Percentiles rank a stretch among this genome's conserved stretches.
Conservation (phyloP, 371 early-diverging fungal species). For the Rhizomucor pusillus region DNA sequence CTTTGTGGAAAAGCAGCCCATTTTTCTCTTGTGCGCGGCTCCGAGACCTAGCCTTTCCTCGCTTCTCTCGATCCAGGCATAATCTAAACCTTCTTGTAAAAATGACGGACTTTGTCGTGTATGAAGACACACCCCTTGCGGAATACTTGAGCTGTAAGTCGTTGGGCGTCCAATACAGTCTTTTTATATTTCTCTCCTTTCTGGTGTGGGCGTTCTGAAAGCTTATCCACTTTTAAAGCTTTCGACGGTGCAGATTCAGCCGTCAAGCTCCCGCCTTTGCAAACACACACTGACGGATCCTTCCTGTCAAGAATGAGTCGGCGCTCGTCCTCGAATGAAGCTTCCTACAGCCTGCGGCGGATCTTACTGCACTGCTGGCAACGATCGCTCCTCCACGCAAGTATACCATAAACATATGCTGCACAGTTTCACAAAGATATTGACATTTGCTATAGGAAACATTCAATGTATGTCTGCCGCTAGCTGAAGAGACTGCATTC, state of each 20-base stretch:
- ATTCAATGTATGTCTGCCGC: conserved; percentile 38
- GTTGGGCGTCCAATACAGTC: neutral
- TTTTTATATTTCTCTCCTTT: neutral
- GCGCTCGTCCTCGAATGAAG: conserved; percentile 8
- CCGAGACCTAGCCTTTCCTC: neutral
- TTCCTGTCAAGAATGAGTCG: neutral
- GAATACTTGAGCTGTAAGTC: conserved; percentile 62
- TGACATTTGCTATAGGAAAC: conserved; percentile 21
- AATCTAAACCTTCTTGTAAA: neutral
- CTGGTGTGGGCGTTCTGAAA: neutral
- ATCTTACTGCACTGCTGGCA: conserved; percentile 32
- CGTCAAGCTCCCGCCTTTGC: conserved; percentile 29
- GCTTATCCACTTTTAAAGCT: conserved; percentile 19
- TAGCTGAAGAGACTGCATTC: conserved; percentile 58
- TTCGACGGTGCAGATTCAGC: conserved; percentile 42
- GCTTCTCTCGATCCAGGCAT: neutral
- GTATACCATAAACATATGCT: neutral
- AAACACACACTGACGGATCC: conserved; percentile 2
- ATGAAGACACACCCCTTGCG: conserved; percentile 73
- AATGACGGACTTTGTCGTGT: conserved; percentile 67
- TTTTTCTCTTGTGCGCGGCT: neutral
- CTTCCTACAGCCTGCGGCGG: conserved; percentile 4
- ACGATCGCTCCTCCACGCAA: conserved; percentile 38
- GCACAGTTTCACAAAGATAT: too few relatives aligned
- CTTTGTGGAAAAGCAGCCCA: neutral